Base-by-base conservation (phyloP, 108 stramenopile species). In the Pelagomonas calceolata region DNA sequence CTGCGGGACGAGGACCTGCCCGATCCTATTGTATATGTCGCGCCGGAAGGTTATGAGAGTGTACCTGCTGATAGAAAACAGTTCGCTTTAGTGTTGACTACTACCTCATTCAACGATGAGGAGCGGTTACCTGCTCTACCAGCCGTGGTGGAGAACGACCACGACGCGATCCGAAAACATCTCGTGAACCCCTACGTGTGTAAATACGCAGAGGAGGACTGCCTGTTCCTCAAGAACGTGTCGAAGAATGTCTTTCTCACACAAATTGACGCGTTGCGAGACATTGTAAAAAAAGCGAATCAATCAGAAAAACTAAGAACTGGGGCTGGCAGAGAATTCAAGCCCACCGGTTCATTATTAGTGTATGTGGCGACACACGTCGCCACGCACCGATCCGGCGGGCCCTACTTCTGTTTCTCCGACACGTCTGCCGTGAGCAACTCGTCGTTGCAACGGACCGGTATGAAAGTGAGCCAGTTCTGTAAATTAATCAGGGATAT, bases 141-240 rank as follows among this genome's bases (percentile, higher is more conserved):
- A 26, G 17, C 26, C 21, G 7, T 16, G 9, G 32, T 65, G 0
- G 46, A 10, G 34, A 51, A 17, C 21, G 70, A 70, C 44, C 70
- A 70, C 64, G 29, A 70, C 43, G 45, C 14, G 29, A 12, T 70
- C 26, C 7, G 9, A 3, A 0, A 5, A 15, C 17, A 29, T 29
- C 9, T 70, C 33, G 26, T 35, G 7, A 45, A 70, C 70, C 64
- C 63, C 44, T 70, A 35, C 39, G 7, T 46, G 34, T 17, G 29
- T 26, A 51, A 60, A 21, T 70, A 12, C 64, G 16, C 16, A 0
- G 70, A 34, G 63, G 70, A 70, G 46, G 64, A 70, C 36, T 64
- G 63, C 5, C 21, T 70, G 21, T 70, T 65, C 34, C 9, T 60
- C 34, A 70, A 70, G 70, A 32, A 70, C 70, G 34, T 34, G 3